Conservation (phyloP, 2,329 filamentous ascomycete genomes). For the Xylariales sp. region DNA sequence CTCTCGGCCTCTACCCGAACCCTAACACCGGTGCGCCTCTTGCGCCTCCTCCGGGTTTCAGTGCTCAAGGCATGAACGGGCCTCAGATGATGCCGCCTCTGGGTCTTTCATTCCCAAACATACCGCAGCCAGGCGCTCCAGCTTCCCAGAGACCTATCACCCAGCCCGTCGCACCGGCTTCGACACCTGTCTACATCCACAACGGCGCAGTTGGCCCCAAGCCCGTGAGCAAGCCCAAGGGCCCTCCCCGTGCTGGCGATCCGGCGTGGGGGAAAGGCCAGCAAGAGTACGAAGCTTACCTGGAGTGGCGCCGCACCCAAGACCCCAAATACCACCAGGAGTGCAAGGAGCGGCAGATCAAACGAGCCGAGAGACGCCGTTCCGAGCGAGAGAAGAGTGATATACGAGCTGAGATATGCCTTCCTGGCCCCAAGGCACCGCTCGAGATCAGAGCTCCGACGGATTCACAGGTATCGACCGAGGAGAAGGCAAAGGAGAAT, state of each 20-base stretch:
- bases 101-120: too few species aligned
- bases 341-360: constrained; percentile 24
- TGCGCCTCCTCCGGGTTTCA: too few species aligned
- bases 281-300: constrained; percentile 25
- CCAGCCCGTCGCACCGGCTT: too few species aligned
- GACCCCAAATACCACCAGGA: constrained; percentile 21
- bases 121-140: too few species aligned
- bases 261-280: constrained; percentile 16
- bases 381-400: background rate
- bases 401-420: background rate
- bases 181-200: constrained; percentile 16
- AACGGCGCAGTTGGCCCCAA: constrained; percentile 22
- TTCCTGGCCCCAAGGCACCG: constrained; percentile 1
- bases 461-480: too few species aligned
- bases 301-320: constrained; percentile 21
- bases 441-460: constrained; percentile 5
- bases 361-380: constrained; percentile 18
- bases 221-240: constrained; percentile 26
- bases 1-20: too few species aligned
- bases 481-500: too few species aligned
- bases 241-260: constrained; percentile 19
- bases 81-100: too few species aligned
- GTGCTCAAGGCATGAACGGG: too few species aligned
- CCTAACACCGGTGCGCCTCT: too few species aligned
- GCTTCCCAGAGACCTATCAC: too few species aligned